Evolutionary conservation across 768 basidiomycete species (phyloP).

Genomic region (Amanita exitialis): DNA sequence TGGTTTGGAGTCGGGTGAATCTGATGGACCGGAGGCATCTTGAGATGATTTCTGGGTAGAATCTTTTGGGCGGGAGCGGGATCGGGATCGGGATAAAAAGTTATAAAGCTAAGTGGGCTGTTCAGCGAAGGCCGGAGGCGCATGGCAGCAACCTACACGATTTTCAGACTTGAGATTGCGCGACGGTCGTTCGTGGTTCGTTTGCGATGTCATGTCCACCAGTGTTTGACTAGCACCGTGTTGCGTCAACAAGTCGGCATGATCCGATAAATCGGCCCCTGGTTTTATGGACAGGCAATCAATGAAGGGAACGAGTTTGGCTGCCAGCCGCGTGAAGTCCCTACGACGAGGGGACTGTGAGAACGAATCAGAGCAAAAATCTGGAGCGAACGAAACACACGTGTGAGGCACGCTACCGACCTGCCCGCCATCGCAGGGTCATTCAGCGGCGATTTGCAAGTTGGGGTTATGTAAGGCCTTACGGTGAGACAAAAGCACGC

Average conservation of each 20-base stretch:
- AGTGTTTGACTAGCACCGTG: conserved; percentile 8
- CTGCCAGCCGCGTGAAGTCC: conserved; percentile 19
- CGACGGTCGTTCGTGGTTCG: conserved; percentile 28
- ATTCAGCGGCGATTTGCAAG: neutral
- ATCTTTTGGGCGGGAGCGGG: conserved; percentile 45
- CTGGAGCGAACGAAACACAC: conserved; percentile 27
- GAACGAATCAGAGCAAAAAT: no score
- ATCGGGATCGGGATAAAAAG: conserved; percentile 49
- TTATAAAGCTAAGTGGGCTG: conserved; percentile 38
- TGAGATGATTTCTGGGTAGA: conserved; percentile 12
- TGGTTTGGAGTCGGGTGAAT: conserved; percentile 30
- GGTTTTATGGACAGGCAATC: conserved; percentile 1
- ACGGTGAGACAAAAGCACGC: neutral
- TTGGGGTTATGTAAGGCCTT: no score
- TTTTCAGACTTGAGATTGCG: conserved; percentile 34
- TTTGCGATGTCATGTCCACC: conserved; percentile 14
- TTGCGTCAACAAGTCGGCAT: conserved; percentile 19
- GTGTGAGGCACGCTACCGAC: conserved; percentile 42
- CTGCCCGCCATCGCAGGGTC: neutral
- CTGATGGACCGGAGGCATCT: conserved; percentile 6
- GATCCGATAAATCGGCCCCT: conserved; percentile 15
- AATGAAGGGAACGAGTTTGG: conserved; percentile 3
- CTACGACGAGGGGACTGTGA: conserved; percentile 24
- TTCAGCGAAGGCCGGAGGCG: conserved; percentile 4
- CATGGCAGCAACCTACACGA: conserved; percentile 25